phyloP scores from a whole-genome alignment of 805 yeast species.

The Starmerella floris region DNA sequence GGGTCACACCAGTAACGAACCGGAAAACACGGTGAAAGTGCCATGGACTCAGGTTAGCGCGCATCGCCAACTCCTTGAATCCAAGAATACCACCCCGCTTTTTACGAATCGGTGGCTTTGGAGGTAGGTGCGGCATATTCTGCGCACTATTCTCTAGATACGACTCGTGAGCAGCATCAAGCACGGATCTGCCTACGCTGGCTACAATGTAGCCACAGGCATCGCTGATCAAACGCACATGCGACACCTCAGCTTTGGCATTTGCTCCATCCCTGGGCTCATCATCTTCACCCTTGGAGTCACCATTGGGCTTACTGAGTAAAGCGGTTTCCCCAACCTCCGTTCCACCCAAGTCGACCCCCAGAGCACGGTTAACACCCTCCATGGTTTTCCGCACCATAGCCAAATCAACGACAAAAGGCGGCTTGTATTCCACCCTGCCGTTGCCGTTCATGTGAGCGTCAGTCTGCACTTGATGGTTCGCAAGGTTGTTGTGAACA shows the following conservation, averaged over 20 bases:
- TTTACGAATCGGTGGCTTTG: slow-evolving; percentile 25
- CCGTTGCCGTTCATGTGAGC: too few relatives aligned
- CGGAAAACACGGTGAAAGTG: slow-evolving; percentile 87
- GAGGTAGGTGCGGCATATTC: slow-evolving; percentile 8
- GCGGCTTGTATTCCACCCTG: slow-evolving; percentile 4
- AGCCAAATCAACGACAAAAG: slow-evolving; percentile 12
- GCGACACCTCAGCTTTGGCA: slow-evolving; percentile 27
- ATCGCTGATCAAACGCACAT: slow-evolving; percentile 52
- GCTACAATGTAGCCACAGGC: slow-evolving; percentile 76
- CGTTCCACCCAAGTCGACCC: slow-evolving; percentile 20
- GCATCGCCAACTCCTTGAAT: slow-evolving; percentile 76
- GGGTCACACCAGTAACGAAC: slow-evolving; percentile 73
- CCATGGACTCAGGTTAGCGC: slow-evolving; percentile 77
- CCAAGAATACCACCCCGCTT: slow-evolving; percentile 32
- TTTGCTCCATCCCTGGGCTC: slow-evolving; percentile 3
- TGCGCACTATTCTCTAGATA: slow-evolving; percentile 16
- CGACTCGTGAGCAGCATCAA: slow-evolving; percentile 24
- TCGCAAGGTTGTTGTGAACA: too few relatives aligned
- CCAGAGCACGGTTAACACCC: slow-evolving; percentile 18
- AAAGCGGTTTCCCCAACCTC: slow-evolving; percentile 19
- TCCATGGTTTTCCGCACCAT: slow-evolving; percentile 18
- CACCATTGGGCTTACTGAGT: slow-evolving; percentile 6
- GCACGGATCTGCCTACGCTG: slow-evolving; percentile 48
- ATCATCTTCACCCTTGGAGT: slow-evolving; percentile 1
- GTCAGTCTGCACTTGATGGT: too few relatives aligned